Percentiles rank a stretch among this genome's conserved stretches.
phyloP scores from a whole-genome alignment of 2,329 filamentous ascomycete species.

The Diatrype stigma region DNA sequence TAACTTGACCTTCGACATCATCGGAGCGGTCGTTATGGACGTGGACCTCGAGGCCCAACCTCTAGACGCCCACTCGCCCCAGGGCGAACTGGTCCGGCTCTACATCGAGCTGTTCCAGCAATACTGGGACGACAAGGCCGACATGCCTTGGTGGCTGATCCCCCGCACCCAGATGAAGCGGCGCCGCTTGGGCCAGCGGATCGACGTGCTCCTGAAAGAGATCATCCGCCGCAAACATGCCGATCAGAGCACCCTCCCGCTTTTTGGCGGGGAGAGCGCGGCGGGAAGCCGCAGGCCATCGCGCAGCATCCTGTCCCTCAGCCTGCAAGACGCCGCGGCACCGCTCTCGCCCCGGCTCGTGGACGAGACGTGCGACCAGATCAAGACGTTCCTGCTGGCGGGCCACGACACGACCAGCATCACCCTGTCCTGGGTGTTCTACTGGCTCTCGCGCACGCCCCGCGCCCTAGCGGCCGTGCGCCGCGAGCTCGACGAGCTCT shows the following conservation, averaged over 20 bases:
- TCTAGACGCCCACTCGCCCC: conserved; percentile 13
- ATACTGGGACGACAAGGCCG: conserved; percentile 13
- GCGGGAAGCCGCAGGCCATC: conserved; percentile 3
- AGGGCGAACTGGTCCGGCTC: conserved; percentile 23
- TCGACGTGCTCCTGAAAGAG: conserved; percentile 18
- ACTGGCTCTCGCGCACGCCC: conserved; percentile 32
- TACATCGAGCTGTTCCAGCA: conserved; percentile 21
- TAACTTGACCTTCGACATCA: conserved; percentile 36
- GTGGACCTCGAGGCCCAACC: conserved; percentile 30
- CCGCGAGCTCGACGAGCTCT: conserved; percentile 32
- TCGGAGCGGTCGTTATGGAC: conserved; percentile 31
- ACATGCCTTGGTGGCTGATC: conserved; percentile 11
- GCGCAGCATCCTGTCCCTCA: conserved; percentile 31
- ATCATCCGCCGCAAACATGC: conserved; percentile 23
- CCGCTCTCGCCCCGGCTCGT: conserved; percentile 25
- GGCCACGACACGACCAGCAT: conserved; percentile 38
- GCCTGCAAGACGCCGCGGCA: conserved; percentile 22
- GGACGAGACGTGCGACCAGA: conserved; percentile 29
- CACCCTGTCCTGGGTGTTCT: conserved; percentile 32
- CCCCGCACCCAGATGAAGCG: conserved; percentile 5
- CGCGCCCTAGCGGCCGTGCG: conserved; percentile 23
- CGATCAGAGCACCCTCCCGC: conserved; percentile 1
- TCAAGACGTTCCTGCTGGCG: conserved; percentile 37
- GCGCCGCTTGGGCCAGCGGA: conserved; percentile 4
- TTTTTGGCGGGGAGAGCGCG: background rate